These are phyloP conservation scores for Fusarium temperatum DNA, from an alignment of 2,329 filamentous ascomycete genomes.

Conservation along the genomic window DNA sequence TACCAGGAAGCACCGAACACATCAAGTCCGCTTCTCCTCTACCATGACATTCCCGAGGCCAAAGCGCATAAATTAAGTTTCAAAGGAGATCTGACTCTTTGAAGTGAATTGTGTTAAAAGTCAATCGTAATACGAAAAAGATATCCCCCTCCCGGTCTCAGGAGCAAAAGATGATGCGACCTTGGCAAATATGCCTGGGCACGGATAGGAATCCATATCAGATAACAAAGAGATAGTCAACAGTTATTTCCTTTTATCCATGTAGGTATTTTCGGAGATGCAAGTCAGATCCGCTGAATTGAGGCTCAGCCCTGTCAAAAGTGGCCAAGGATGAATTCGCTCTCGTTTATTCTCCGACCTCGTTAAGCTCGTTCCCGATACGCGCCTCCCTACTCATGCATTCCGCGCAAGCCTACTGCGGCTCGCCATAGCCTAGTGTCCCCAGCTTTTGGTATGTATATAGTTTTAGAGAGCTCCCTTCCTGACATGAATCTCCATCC, in stretches of 20 bases:
- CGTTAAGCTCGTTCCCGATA: background rate
- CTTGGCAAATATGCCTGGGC: background rate
- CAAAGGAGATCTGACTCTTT: background rate
- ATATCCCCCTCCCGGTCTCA: rapidly evolving
- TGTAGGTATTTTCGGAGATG: background rate
- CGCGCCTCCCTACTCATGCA: background rate
- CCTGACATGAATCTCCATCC: background rate
- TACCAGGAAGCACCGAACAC: background rate
- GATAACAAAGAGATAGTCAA: background rate
- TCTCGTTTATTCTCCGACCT: background rate
- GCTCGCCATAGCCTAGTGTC: background rate
- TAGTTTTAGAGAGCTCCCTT: background rate
- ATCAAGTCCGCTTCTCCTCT: background rate
- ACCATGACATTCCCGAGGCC: background rate
- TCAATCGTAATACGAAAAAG: background rate
- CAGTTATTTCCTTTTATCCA: background rate
- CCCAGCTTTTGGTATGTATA: background rate
- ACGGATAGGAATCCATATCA: no score
- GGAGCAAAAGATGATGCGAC: background rate
- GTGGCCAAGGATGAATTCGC: background rate
- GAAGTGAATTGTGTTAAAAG: background rate
- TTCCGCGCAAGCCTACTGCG: background rate
- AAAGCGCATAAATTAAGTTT: background rate
- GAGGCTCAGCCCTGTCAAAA: background rate
- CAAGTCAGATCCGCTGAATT: no score